phyloP scores from a whole-genome alignment of 2,329 filamentous ascomycete species.

The Sporothrix variecibatus region DNA sequence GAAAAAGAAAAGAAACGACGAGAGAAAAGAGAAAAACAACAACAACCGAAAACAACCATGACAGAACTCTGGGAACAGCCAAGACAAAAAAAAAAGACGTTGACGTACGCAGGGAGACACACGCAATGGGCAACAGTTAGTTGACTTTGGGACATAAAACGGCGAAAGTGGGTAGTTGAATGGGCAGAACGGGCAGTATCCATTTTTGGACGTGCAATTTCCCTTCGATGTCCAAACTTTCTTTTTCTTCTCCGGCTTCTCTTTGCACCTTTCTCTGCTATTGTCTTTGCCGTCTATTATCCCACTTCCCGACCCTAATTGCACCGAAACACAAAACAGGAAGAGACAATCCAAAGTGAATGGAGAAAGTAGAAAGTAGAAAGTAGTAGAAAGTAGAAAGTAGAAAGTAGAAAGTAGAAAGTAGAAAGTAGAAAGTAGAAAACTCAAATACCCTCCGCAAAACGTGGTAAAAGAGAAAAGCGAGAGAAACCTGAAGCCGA shows the following conservation, averaged over 20 bases:
- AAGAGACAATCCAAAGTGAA: neutral
- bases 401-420: neutral
- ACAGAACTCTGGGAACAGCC: neutral
- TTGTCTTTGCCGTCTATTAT: neutral
- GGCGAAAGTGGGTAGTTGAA: neutral
- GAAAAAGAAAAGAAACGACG: neutral
- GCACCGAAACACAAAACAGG: neutral
- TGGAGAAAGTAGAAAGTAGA: neutral
- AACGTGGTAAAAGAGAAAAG: neutral
- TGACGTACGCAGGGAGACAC: neutral
- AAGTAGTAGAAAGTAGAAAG: too few relatives aligned
- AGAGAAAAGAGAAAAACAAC: neutral
- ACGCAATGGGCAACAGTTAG: neutral
- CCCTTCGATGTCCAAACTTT: neutral
- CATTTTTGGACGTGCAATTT: slow-evolving; percentile 5
- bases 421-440: neutral
- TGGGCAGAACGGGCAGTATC: neutral
- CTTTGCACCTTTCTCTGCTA: neutral
- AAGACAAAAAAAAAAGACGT: slow-evolving; percentile 2
- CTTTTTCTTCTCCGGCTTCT: neutral
- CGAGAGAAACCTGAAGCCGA: neutral
- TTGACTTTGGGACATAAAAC: too few relatives aligned
- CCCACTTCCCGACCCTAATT: neutral
- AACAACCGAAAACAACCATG: neutral
- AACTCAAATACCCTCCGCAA: neutral